These are phyloP conservation scores for Fusarium vanettenii DNA, from an alignment of 2,329 filamentous ascomycete species.

Conservation along the genomic window DNA sequence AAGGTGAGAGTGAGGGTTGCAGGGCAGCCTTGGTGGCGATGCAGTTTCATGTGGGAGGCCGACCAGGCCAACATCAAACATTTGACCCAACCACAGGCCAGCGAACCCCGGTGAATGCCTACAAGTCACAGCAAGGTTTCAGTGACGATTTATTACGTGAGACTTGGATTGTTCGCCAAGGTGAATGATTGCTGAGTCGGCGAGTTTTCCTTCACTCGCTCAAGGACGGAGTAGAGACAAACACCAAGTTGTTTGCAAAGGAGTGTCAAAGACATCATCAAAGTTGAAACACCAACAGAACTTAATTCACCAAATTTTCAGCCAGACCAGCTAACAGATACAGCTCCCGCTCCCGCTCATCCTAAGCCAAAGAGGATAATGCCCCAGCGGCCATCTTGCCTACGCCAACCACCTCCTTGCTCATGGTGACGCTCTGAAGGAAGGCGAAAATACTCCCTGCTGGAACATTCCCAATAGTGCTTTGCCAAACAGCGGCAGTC, in stretches of 20 bases:
- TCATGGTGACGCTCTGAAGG: background rate
- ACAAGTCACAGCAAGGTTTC: background rate
- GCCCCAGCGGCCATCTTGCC: background rate
- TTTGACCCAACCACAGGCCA: background rate
- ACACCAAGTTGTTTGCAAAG: background rate
- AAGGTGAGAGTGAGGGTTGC: background rate
- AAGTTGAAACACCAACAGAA: background rate
- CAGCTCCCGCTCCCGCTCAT: background rate
- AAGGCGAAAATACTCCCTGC: background rate
- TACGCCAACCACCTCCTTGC: background rate
- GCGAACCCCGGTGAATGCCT: background rate
- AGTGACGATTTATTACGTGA: background rate
- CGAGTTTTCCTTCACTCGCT: background rate
- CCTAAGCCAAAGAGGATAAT: background rate
- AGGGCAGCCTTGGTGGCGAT: background rate
- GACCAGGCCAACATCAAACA: background rate
- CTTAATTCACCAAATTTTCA: background rate
- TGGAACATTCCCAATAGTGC: background rate
- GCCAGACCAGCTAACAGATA: background rate
- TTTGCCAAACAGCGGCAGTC: background rate
- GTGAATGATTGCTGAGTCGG: background rate
- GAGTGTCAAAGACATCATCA: background rate
- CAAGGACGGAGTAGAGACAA: background rate
- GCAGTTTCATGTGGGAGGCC: background rate
- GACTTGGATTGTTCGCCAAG: background rate